Evolutionary conservation across 2,329 filamentous ascomycete genomes (phyloP).

Genomic region (Colletotrichum cereale): DNA sequence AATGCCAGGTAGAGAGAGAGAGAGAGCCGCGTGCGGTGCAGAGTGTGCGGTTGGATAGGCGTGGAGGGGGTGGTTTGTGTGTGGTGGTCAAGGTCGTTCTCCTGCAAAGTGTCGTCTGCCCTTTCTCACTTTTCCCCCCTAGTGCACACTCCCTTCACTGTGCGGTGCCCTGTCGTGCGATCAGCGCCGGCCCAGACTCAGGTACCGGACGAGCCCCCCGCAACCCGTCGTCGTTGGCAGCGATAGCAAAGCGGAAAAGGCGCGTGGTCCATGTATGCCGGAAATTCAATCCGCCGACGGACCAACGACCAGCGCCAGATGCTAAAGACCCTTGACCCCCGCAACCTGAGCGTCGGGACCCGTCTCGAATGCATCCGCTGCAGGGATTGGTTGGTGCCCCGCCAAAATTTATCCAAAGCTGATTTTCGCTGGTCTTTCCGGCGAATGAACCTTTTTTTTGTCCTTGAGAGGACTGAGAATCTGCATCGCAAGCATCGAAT

Average conservation of each 20-base stretch:
- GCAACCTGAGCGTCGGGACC: background rate
- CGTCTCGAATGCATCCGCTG: conserved; percentile 32
- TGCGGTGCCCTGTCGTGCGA: conserved; percentile 22
- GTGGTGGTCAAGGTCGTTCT: conserved; percentile 10
- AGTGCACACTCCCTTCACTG: conserved; percentile 9
- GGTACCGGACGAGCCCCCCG: conserved; percentile 22
- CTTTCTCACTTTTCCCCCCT: background rate
- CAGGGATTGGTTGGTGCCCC: conserved; percentile 41
- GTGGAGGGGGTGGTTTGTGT: conserved; percentile 8
- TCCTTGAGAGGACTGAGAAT: background rate
- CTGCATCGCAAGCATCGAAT: background rate
- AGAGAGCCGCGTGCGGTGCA: conserved; percentile 1
- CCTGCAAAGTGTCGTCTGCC: conserved; percentile 1
- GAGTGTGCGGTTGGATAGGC: background rate
- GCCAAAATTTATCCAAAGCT: conserved; percentile 41
- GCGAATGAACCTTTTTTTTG: background rate
- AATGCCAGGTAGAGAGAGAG: background rate
- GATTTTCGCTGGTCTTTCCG: conserved; percentile 25
- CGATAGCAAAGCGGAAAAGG: too few species aligned
- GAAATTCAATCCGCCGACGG: conserved; percentile 37
- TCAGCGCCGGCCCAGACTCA: conserved; percentile 22
- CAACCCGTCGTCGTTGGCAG: background rate
- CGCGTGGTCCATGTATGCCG: background rate
- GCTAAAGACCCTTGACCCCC: conserved; percentile 11
- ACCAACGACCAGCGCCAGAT: background rate